phyloP scores from a whole-genome alignment of 345 rosid genomes.

The Eucalyptus sideroxylon region DNA sequence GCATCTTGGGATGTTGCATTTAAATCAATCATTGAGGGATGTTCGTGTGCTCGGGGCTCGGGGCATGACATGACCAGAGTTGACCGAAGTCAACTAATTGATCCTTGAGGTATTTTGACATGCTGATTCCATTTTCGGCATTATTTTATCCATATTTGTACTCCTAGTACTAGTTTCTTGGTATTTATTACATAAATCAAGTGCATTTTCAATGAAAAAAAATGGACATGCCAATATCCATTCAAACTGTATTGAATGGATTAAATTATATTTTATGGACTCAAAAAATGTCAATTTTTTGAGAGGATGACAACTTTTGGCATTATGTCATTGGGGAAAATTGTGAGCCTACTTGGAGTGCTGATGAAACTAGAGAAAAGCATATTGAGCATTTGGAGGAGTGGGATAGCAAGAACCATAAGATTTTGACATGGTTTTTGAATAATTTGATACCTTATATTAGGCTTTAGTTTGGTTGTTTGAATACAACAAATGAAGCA shows the following conservation, averaged over 20 bases:
- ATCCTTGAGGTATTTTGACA: rapidly evolving
- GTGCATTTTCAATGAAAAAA: not conserved
- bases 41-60: rapidly evolving
- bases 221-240: not conserved
- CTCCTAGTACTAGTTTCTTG: not conserved
- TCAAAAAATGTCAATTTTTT: not conserved
- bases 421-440: not conserved
- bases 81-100: not conserved
- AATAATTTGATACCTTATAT: not conserved
- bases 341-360: rapidly evolving
- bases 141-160: not conserved
- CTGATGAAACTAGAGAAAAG: not conserved
- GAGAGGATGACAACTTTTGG: not conserved
- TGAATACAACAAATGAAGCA: not conserved
- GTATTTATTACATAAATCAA: not conserved
- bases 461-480: not conserved
- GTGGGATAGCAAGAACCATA: rapidly evolving
- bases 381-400: not conserved
- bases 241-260: not conserved
- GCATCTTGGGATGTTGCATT: rapidly evolving
- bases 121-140: rapidly evolving
- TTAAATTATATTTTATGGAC: not conserved
- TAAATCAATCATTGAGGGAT: rapidly evolving
- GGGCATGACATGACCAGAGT: not conserved
- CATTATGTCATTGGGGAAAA: not conserved